Evolutionary conservation across 306 rosid species (phyloP).

Genomic region (Lathyrus sativus): DNA sequence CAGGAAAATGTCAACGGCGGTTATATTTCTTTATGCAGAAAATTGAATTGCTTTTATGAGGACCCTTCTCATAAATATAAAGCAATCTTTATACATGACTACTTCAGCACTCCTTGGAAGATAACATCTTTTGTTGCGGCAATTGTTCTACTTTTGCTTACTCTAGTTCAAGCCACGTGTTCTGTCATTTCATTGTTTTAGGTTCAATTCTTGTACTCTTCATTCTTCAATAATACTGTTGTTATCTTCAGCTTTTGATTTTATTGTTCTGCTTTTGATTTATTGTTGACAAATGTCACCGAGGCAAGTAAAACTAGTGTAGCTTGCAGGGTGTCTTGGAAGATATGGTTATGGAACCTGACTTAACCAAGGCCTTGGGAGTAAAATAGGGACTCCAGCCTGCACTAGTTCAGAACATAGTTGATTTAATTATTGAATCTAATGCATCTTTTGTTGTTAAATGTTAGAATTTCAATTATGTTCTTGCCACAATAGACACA

Average conservation of each 20-base stretch:
- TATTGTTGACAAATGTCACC: too few species aligned
- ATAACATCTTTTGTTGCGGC: constrained; percentile 27
- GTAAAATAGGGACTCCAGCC: too few species aligned
- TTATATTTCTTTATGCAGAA: not conserved
- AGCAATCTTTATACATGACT: constrained; percentile 38
- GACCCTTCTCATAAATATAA: constrained; percentile 22
- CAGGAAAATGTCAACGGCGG: constrained; percentile 27
- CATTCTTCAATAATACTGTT: not conserved
- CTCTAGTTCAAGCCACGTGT: constrained; percentile 33
- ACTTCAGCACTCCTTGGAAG: constrained; percentile 39
- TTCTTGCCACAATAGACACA: not conserved
- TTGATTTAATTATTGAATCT: not conserved
- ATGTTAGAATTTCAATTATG: too few species aligned
- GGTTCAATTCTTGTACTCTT: not conserved
- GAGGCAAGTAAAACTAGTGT: too few species aligned
- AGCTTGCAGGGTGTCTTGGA: too few species aligned
- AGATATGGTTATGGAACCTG: too few species aligned
- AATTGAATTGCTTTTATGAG: constrained; percentile 28
- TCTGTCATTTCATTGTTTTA: constrained; percentile 25
- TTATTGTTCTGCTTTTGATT: not conserved
- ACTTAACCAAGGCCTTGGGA: too few species aligned
- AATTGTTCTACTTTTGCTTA: constrained; percentile 26
- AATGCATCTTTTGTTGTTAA: too few species aligned
- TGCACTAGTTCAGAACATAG: too few species aligned
- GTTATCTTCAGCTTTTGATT: not conserved